Conservation (phyloP, 495 filamentous ascomycete genomes). For the Penicillium lividum region DNA sequence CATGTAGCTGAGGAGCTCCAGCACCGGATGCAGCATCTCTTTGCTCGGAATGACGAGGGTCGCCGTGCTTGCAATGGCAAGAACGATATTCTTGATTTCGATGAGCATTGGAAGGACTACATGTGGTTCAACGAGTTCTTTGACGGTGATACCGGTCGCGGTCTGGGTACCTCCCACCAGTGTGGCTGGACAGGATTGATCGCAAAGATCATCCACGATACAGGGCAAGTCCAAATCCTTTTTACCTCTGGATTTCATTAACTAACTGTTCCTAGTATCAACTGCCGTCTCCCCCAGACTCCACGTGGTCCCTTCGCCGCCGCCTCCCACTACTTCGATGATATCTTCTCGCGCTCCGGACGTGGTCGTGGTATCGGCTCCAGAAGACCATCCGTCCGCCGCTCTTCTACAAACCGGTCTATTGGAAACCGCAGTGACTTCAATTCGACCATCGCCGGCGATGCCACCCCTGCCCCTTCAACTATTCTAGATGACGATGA, state of each 20-base stretch:
- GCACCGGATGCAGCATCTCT: constrained; percentile 90
- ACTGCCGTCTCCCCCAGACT: constrained; percentile 89
- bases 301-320: constrained; percentile 81
- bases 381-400: constrained; percentile 58
- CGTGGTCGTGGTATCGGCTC: constrained; percentile 40
- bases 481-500: constrained; percentile 34
- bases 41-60: constrained; percentile 79
- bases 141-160: constrained; percentile 86
- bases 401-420: constrained; percentile 82
- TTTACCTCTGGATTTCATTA: constrained; percentile 5
- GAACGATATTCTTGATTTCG: constrained; percentile 81
- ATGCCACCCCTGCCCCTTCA: constrained; percentile 28
- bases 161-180: constrained; percentile 90
- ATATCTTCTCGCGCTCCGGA: constrained; percentile 64
- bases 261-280: constrained; percentile 56
- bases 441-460: constrained; percentile 43
- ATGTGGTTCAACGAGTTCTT: constrained; percentile 98
- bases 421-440: constrained; percentile 87
- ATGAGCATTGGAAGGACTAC: constrained; percentile 89
- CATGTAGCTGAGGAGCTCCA: constrained; percentile 97
- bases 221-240: constrained; percentile 63
- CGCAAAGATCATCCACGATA: constrained; percentile 95
- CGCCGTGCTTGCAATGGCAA: constrained; percentile 81
- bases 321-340: constrained; percentile 93
- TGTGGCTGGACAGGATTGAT: constrained; percentile 97